Percentiles rank a stretch among this genome's conserved stretches.
Conservation (phyloP, 2,329 filamentous ascomycete species). For the Zarea fungicola region DNA sequence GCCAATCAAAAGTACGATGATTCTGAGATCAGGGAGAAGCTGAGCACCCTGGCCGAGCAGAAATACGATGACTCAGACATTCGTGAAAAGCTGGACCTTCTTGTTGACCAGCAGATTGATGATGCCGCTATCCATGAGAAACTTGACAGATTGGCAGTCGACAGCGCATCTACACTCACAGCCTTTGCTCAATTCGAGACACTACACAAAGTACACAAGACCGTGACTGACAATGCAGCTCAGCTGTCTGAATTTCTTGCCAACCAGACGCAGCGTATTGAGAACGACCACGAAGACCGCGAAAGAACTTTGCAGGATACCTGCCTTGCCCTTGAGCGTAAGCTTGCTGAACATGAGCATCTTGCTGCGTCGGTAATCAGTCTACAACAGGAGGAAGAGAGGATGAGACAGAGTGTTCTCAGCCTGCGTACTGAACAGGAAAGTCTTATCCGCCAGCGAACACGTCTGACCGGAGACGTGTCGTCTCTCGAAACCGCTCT, state of each 20-base stretch:
- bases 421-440: slow-evolving; percentile 66
- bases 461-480: slow-evolving; percentile 75
- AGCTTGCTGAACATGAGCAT: slow-evolving; percentile 59
- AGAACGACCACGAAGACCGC: slow-evolving; percentile 71
- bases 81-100: slow-evolving; percentile 35
- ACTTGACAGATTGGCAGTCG: too few species aligned
- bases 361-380: slow-evolving; percentile 51
- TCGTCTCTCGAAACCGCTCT: slow-evolving; percentile 88
- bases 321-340: slow-evolving; percentile 72
- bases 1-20: slow-evolving; percentile 17
- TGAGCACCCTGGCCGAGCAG: slow-evolving; percentile 32
- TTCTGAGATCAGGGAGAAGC: slow-evolving; percentile 20
- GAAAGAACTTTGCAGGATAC: slow-evolving; percentile 78
- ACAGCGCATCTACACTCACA: slow-evolving; percentile 59
- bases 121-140: too few species aligned
- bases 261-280: slow-evolving; percentile 67
- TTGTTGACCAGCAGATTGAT: slow-evolving; percentile 65
- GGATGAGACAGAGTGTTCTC: slow-evolving; percentile 50
- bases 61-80: slow-evolving; percentile 52
- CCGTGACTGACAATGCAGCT: slow-evolving; percentile 77
- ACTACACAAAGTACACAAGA: slow-evolving; percentile 81
- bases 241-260: slow-evolving; percentile 81
- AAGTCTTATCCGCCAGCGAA: slow-evolving; percentile 70
- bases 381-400: slow-evolving; percentile 47
- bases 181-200: slow-evolving; percentile 72